Evolutionary conservation across 441 rosid genomes (phyloP), one percentile per base, ranked within the genome.

Genomic region (Biscutella laevigata): DNA sequence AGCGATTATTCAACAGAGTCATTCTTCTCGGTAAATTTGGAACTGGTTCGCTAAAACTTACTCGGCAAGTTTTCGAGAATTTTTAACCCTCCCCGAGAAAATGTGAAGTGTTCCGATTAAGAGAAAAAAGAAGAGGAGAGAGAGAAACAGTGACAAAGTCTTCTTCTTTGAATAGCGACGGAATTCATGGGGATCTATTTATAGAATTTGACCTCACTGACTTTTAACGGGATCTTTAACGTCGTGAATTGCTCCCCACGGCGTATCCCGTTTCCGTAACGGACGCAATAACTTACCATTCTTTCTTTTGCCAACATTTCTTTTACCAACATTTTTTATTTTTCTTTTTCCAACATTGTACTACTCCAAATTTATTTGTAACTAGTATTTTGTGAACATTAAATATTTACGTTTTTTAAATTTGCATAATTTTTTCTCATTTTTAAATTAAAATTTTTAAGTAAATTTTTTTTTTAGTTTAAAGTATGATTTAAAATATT

Each of bases 111-210:
- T 53, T 14, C 22, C 47, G 3, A 14, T 41, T 44, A 46, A 57
- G 25, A 27, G 11, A 47, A 34, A 8, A 32, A n/a, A n/a, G n/a
- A n/a, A n/a, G 29, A 9, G 24, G 48, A 53, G 43, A 48, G 43
- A 50, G 52, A 51, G 19, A 35, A 39, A 26, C 39, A 56, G 59
- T 57, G 53, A 27, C 34, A 4, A 57, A 64, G n/a, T n/a, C n/a
- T n/a, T 57, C 69, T 50, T 43, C 59, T 58, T 49, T 51, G 59
- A 48, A 57, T 60, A 58, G 64, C 53, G 54, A 41, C 64, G 64
- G 36, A 28, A 9, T 10, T 40, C 16, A n/a, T 4, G 63, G 52
- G 34, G 6, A 2, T 13, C 1, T 40, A 59, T 59, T 47, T 69
- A 59, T 58, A 53, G 30, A 0, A 5, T 37, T 22, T 11, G 53